These are phyloP conservation scores for Arthrinium puccinioides DNA, from an alignment of 2,329 filamentous ascomycete genomes.

Conservation along the genomic window DNA sequence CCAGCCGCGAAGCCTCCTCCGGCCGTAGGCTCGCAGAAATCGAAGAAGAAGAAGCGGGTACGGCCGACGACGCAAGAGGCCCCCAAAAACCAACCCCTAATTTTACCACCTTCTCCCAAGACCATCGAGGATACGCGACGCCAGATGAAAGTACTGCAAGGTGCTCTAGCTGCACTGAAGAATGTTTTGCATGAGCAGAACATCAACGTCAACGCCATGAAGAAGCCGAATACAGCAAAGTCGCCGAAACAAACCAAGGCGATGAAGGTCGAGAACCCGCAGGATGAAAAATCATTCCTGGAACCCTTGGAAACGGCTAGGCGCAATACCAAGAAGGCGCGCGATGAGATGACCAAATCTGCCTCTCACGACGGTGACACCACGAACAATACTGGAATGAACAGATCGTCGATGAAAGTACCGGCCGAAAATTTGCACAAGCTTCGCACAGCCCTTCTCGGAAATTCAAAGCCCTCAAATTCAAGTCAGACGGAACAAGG, in stretches of 20 bases:
- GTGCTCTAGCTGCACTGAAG: slow-evolving; percentile 29
- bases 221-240: slow-evolving; percentile 3
- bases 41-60: slow-evolving; percentile 10
- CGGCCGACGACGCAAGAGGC: slow-evolving; percentile 9
- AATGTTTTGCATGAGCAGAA: slow-evolving; percentile 27
- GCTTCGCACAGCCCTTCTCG: too few species aligned
- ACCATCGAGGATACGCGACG: slow-evolving; percentile 9
- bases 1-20: too few species aligned
- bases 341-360: too few species aligned
- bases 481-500: too few species aligned
- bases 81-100: slow-evolving; percentile 9
- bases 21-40: slow-evolving; percentile 10
- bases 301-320: too few species aligned
- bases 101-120: not conserved
- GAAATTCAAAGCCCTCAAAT: too few species aligned
- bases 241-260: not conserved
- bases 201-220: slow-evolving; percentile 16
- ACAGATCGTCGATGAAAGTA: too few species aligned
- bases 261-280: not conserved
- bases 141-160: slow-evolving; percentile 25
- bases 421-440: too few species aligned
- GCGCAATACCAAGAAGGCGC: too few species aligned
- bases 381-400: too few species aligned
- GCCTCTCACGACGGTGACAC: too few species aligned
- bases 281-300: too few species aligned